Evolutionary conservation across 768 basidiomycete genomes (phyloP).

Genomic region (Trametes villosa): DNA sequence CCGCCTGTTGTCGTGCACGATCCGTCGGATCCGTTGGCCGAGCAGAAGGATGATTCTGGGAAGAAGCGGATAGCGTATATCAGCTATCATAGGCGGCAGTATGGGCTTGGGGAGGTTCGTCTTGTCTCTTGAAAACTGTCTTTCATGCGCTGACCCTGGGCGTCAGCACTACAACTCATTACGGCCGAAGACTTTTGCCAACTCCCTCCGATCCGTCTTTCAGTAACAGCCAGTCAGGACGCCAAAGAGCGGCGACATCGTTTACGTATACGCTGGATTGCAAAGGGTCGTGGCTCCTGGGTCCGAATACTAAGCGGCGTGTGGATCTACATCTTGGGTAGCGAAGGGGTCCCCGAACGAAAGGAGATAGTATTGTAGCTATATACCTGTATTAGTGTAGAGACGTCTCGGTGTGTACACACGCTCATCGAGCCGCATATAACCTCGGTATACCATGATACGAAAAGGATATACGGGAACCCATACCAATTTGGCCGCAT

Average conservation of each 20-base stretch:
- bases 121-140: not conserved
- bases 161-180: conserved; percentile 87
- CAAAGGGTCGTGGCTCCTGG: no score
- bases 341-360: no score
- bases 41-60: conserved; percentile 39
- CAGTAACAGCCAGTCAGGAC: not conserved
- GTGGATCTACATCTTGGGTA: no score
- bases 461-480: no score
- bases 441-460: no score
- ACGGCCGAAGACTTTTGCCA: conserved; percentile 50
- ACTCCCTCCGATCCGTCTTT: conserved; percentile 28
- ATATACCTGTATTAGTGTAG: no score
- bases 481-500: no score
- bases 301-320: no score
- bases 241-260: not conserved
- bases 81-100: conserved; percentile 93
- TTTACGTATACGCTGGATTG: not conserved
- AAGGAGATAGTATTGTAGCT: no score
- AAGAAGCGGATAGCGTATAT: conserved; percentile 57
- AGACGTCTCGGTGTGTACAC: no score
- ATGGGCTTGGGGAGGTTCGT: conserved; percentile 93
- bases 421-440: no score
- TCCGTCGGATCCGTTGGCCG: conserved; percentile 57
- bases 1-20: conserved; percentile 87
- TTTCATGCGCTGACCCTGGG: conserved; percentile 1